Conservation (phyloP, 352 stramenopile species). For the Bremia lactucae region DNA sequence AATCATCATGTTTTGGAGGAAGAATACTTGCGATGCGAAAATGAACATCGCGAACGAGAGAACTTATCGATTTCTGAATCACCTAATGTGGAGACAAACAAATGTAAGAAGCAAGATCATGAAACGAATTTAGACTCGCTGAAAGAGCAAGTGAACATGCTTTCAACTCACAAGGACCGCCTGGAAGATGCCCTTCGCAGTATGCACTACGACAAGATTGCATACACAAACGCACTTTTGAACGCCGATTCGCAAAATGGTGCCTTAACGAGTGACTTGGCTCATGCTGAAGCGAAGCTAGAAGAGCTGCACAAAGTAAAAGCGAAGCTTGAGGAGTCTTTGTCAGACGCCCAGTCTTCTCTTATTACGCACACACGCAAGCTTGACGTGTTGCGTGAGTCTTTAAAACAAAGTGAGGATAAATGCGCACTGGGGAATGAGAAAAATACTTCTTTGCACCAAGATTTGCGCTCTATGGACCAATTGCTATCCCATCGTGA, state of each 20-base stretch:
- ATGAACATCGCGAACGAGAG: background rate
- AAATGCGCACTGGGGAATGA: conserved; percentile 40
- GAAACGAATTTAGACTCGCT: conserved; percentile 12
- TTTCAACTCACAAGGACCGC: conserved; percentile 44
- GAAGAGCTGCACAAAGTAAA: conserved; percentile 30
- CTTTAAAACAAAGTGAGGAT: conserved; percentile 48
- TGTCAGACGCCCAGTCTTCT: conserved; percentile 28
- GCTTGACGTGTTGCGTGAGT: conserved; percentile 44
- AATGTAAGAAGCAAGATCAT: background rate
- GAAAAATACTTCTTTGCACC: conserved; percentile 61
- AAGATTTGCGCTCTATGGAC: conserved; percentile 61
- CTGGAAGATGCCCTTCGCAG: conserved; percentile 66
- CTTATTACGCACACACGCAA: conserved; percentile 36
- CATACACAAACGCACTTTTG: conserved; percentile 67
- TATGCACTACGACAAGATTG: conserved; percentile 77
- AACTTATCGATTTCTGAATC: background rate
- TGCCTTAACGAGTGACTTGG: conserved; percentile 47
- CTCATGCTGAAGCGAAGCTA: conserved; percentile 41
- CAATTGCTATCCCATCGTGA: conserved; percentile 57
- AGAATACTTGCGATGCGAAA: conserved; percentile 24
- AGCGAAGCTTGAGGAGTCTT: conserved; percentile 30
- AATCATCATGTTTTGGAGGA: conserved; percentile 44
- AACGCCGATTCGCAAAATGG: conserved; percentile 74
- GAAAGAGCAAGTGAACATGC: conserved; percentile 40
- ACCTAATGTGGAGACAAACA: background rate